A percentile compares a stretch with the other conserved stretches of the same genome.
Conservation (phyloP, 805 yeast species). For the Candida pseudofarinosa region DNA sequence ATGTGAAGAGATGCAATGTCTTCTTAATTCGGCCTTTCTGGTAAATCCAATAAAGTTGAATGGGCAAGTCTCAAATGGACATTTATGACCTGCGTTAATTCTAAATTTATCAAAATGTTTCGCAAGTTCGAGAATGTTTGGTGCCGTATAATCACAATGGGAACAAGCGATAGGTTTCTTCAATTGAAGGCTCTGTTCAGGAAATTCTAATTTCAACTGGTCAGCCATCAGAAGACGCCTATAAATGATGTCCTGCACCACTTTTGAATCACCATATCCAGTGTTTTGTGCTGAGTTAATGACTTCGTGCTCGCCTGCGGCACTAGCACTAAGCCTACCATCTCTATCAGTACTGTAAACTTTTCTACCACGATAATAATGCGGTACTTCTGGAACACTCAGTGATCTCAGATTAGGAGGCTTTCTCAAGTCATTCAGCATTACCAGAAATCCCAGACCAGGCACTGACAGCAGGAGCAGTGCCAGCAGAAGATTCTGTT, state of each 20-base stretch:
- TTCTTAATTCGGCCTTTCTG: slow-evolving; percentile 25
- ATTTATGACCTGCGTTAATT: slow-evolving; percentile 14
- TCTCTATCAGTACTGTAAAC: not conserved
- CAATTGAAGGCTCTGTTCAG: not conserved
- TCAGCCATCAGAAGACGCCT: slow-evolving; percentile 1
- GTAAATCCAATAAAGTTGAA: slow-evolving; percentile 26
- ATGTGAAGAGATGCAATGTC: slow-evolving; percentile 24
- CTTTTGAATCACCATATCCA: not conserved
- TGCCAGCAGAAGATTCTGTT: slow-evolving; percentile 1
- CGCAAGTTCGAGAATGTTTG: slow-evolving; percentile 11
- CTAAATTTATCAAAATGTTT: slow-evolving; percentile 17
- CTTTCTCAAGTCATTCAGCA: not conserved
- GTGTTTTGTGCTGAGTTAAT: not conserved
- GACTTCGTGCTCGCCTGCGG: not conserved
- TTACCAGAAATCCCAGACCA: not conserved
- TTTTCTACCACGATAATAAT: not conserved
- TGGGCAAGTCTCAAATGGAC: slow-evolving; percentile 29
- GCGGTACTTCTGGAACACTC: not conserved
- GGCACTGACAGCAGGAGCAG: slow-evolving; percentile 1
- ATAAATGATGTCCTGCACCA: slow-evolving; percentile 2
- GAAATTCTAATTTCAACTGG: slow-evolving; percentile 1
- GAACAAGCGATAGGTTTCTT: slow-evolving; percentile 4
- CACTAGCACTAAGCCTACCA: not conserved
- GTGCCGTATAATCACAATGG: slow-evolving; percentile 6
- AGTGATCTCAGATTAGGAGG: not conserved